Evolutionary conservation across 306 rosid species (phyloP).

Genomic region (Oemleria cerasiformis): DNA sequence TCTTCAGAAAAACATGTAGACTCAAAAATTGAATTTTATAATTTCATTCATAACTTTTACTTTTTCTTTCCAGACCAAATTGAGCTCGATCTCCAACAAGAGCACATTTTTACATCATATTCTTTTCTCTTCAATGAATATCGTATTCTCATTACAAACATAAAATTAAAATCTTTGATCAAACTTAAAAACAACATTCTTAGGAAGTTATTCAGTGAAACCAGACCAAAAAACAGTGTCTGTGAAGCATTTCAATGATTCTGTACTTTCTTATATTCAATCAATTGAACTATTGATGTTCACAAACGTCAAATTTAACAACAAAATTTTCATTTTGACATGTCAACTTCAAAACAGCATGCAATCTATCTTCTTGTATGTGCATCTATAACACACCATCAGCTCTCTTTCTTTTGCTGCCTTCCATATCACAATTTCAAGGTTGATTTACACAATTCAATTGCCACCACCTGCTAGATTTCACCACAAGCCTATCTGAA

Average conservation of each 20-base stretch:
- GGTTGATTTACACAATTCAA: slow-evolving; percentile 2
- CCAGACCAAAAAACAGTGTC: background rate
- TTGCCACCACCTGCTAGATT: background rate
- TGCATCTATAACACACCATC: slow-evolving; percentile 10
- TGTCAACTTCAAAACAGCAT: slow-evolving; percentile 11
- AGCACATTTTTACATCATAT: too few species aligned
- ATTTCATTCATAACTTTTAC: too few species aligned
- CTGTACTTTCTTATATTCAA: background rate
- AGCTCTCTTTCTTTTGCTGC: slow-evolving; percentile 1
- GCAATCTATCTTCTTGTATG: slow-evolving; percentile 16
- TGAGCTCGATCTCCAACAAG: too few species aligned
- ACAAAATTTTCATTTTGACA: slow-evolving; percentile 10
- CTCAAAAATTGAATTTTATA: too few species aligned
- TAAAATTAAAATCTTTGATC: background rate
- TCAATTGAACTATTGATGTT: background rate
- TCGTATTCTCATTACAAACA: too few species aligned
- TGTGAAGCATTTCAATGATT: background rate
- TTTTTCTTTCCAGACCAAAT: too few species aligned
- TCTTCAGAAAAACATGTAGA: too few species aligned
- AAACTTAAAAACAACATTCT: background rate
- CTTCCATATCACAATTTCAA: background rate
- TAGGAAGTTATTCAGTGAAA: background rate
- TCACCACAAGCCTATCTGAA: slow-evolving; percentile 4
- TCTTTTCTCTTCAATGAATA: too few species aligned
- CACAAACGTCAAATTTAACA: background rate